Evolutionary conservation across 2,329 filamentous ascomycete species (phyloP), one percentile per base, ranked within the genome.

Genomic region (Diaporthe sp.): DNA sequence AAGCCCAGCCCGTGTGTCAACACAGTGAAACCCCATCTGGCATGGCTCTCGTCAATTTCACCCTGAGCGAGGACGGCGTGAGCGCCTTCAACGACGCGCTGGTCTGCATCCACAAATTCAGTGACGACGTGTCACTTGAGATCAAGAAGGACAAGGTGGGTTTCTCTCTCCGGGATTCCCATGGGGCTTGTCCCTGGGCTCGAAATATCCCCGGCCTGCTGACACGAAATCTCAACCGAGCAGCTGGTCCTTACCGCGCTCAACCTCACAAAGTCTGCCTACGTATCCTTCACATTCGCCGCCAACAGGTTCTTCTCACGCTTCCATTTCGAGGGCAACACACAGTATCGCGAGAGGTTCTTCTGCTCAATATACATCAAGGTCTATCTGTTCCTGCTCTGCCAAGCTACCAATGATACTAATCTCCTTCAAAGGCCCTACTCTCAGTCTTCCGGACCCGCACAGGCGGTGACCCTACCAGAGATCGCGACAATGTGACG

Each of bases 181-280:
- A 79, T 71, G 80, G 79, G 77, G 78, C 78, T 50, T 55, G 74
- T 9, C 30, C 68, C 47, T 25, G 40, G 40, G 30, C 45, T 50
- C 52, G 35, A 25, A n/a, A 35, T 13, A 35, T 22, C 10, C 33
- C 42, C 64, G 40, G 22, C 38, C 19, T 60, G 38, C 69, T 70
- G 40, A 74, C 60, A 8, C 35, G 28, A 52, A 35, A 40, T 17
- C 54, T 60, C 68, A 64, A 67, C 45, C 28, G 64, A 40, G 33
- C 76, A 94, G 94, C 89, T 96, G 77, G 87, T 92, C 6, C 86
- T 96, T 72, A 95, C 93, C 19, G 91, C 94, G 19, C 86, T 96
- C 77, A 96, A 96, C 81, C 89, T 90, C n/a, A 94, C 94, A 73
- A 95, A 94, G 80, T 95, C 94, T 5, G 93, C 93, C 25, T 96